Evolutionary conservation across 2,329 filamentous ascomycete species (phyloP), one percentile per base, ranked within the genome.

Genomic region (Rutstroemia sp.): DNA sequence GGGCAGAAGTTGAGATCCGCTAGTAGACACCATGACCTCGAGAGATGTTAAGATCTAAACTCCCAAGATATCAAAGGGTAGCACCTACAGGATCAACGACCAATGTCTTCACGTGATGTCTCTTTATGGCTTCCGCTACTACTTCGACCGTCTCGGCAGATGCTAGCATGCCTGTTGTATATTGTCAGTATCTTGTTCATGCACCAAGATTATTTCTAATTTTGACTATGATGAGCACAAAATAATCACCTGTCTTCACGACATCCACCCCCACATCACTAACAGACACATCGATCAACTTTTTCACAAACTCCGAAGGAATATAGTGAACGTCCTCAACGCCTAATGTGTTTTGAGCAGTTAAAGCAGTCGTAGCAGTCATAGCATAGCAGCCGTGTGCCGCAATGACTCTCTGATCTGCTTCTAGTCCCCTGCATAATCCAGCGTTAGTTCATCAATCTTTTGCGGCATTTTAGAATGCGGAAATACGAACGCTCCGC

Each of bases 311-410:
- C 4, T 79, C 77, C 0, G 88, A 77, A 0, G 92, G 92, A 7
- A 88, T 82, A 56, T 87, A 75, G 67, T 96, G 90, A 52, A 97
- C 90, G 62, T 80, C 90, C 60, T 83, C 78, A 14, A 97, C 91
- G 4, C 90, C 90, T 53, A 81, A 78, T 0, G 94, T 99, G 72
- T 97, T 96, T 69, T 97, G 94, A 16, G 90, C 92, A n/a, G 94
- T 99, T 68, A 99, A 76, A 19, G 92, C 92, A 14, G 92, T 95
- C 9, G 92, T 96, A 21, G 92, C 90, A 51, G 92, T 96, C 85
- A 96, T 95, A 58, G 90, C 91, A 77, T 97, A 97, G 74, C 89
- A 94, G 58, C 87, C 86, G 80, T 97, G 91, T 18, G 89, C 90
- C 46, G 91, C 88, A 59, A 96, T 87, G 59, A 95, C 91, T 71